Conservation (phyloP, 2,329 filamentous ascomycete species). For the Exophiala aquamarina region DNA sequence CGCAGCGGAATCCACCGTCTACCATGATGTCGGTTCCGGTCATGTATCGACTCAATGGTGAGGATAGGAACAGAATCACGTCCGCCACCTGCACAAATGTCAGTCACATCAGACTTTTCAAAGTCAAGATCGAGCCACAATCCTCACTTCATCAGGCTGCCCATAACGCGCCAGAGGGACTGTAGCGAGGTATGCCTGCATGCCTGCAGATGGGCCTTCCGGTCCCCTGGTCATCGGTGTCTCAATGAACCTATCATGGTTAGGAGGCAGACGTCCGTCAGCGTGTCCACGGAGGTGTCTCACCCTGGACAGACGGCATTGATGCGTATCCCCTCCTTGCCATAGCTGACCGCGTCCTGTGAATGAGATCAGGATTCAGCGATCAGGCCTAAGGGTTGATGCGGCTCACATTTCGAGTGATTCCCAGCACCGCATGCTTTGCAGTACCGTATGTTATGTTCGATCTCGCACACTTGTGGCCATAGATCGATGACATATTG, state of each 20-base stretch:
- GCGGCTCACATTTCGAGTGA: conserved; percentile 4
- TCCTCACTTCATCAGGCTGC: conserved; percentile 2
- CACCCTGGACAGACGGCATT: conserved; percentile 10
- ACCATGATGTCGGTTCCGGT: conserved; percentile 5
- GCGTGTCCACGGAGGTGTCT: no score
- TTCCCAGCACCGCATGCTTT: conserved; percentile 6
- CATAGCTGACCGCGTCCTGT: conserved; percentile 5
- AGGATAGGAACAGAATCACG: conserved; percentile 8
- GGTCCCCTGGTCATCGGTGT: conserved; percentile 1
- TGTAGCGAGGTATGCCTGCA: conserved; percentile 2
- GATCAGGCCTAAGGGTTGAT: neutral
- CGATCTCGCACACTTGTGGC: conserved; percentile 2
- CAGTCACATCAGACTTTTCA: no score
- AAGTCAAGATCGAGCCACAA: no score
- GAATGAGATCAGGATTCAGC: no score
- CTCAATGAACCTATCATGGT: neutral
- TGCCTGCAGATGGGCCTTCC: conserved; percentile 2
- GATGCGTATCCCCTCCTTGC: conserved; percentile 6
- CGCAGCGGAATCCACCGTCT: neutral
- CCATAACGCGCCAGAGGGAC: conserved; percentile 5
- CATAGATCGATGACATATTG: conserved; percentile 9
- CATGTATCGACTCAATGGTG: conserved; percentile 10
- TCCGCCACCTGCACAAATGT: conserved; percentile 4
- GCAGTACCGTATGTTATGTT: conserved; percentile 3
- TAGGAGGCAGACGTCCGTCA: no score